Evolutionary conservation across 371 early-diverging fungal genomes (phyloP), one percentile per base, ranked within the genome.

Genomic region (Choanephora cucurbitarum): DNA sequence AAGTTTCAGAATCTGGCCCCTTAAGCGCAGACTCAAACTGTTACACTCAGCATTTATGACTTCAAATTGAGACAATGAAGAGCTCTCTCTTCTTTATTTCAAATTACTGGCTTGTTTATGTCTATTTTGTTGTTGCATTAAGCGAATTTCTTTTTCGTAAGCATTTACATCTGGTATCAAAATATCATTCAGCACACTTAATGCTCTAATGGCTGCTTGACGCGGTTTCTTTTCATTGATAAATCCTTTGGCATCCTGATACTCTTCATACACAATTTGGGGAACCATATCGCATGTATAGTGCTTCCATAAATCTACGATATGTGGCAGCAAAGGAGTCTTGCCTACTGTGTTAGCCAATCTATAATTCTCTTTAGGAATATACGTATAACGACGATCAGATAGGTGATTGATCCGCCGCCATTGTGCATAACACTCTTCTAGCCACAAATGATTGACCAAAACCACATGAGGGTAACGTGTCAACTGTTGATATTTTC

Each of bases 391-490:
- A 17, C 73, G 76, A 23, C 65, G 72, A 44, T 86, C 79, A n/a
- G 72, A 73, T 11, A 13, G 19, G 17, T 75, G 70, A 21, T 83
- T 70, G 52, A 81, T 72, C 24, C 72, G 53, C 33, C 64, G 54
- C 88, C 88, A 89, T 18, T 69, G 57, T 42, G 78, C 77, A 60
- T 72, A 88, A 52, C 86, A 82, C 24, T 90, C 91, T 68, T 95
- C 94, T 0, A 95, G 64, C 95, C 95, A 95, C 9, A 92, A 48
- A 69, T 95, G 95, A 66, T 94, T 94, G n/a, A 93, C 85, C 2
- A 89, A 67, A 15, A 79, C 64, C 4, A 90, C 64, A 54, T 86
- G 81, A 0, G 50, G 45, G 81, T 86, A 87, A 31, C 82, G 72
- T 10, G 69, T 44, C 0, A 89, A 88, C 42, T 66, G 68, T 34